Base-by-base conservation (phyloP, 1,284 basidiomycete species). In the Pyrrhoderma lamaoense region DNA sequence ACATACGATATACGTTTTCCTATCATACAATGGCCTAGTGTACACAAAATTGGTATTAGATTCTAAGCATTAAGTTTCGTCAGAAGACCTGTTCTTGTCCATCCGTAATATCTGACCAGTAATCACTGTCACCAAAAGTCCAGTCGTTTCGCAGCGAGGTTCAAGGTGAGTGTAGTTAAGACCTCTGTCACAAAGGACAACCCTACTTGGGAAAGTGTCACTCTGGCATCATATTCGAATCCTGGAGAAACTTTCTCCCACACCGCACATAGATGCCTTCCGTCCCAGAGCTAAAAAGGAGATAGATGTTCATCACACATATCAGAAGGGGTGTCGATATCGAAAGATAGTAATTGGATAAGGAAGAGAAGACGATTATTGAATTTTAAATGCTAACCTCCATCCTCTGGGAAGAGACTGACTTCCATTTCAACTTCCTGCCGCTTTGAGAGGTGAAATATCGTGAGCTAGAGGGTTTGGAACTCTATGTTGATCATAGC, bases 361-460 rank as follows among this genome's bases (percentile, higher is more conserved):
- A 34, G 34, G 25, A 21, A 45, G 23, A 31, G 63, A 71, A 11
- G 27, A 25, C 14, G 27, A n/a, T n/a, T n/a, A n/a, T n/a, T n/a
- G n/a, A n/a, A n/a, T n/a, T n/a, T n/a, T n/a, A 44, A 14, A 27
- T 23, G 46, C 42, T 42, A 56, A 85, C 85, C 79, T 88, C 85
- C 73, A 85, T 78, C 52, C 75, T 72, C 51, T 74, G 67, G 14
- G 74, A 65, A 23, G 68, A 62, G 46, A 82, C 42, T 8, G 47
- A 70, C 62, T 76, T 79, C 85, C 85, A 88, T 65, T 87, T 88
- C 65, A 77, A 78, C 49, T 81, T 76, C 55, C 70, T 76, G 36
- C 80, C 79, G 58, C 73, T 78, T 58, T 80, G 82, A 18, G 80
- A 75, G 45, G 72, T 75, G 62, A 86, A 88, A 65, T 85, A 85